phyloP scores from a whole-genome alignment of 345 rosid genomes.

The Anastatica hierochuntica region DNA sequence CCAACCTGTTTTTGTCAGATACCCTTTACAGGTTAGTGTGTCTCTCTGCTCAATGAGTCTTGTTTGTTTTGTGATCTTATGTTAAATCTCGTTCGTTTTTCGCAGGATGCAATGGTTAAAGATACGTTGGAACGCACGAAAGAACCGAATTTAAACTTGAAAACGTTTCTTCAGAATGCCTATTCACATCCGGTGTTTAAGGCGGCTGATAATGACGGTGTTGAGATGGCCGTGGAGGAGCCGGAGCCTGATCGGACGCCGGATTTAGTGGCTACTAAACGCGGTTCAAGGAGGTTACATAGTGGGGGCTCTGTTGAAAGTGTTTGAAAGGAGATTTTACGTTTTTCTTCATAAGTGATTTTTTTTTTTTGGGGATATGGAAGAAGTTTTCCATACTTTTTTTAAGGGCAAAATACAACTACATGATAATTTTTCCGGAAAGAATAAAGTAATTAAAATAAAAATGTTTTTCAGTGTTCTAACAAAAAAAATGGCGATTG shows the following conservation, averaged over 20 bases:
- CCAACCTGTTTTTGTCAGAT: constrained; percentile 61
- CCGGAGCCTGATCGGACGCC: constrained; percentile 33
- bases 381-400: background rate
- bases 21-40: constrained; percentile 67
- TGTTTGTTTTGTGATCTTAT: background rate
- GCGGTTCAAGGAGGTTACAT: constrained; percentile 37
- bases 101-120: constrained; percentile 86
- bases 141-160: constrained; percentile 75
- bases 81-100: background rate
- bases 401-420: background rate
- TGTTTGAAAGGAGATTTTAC: background rate
- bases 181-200: constrained; percentile 71
- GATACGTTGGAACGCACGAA: constrained; percentile 73
- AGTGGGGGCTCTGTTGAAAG: constrained; percentile 33
- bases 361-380: background rate
- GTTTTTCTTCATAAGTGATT: no score
- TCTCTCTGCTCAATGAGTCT: background rate
- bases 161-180: constrained; percentile 59
- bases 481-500: no score
- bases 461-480: no score
- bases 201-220: constrained; percentile 35
- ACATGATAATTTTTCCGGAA: no score
- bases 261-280: constrained; percentile 54
- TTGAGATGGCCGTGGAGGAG: constrained; percentile 33
- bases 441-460: no score